phyloP scores from a whole-genome alignment of 257 asterid genomes.

The Nicotiana obtusifolia region DNA sequence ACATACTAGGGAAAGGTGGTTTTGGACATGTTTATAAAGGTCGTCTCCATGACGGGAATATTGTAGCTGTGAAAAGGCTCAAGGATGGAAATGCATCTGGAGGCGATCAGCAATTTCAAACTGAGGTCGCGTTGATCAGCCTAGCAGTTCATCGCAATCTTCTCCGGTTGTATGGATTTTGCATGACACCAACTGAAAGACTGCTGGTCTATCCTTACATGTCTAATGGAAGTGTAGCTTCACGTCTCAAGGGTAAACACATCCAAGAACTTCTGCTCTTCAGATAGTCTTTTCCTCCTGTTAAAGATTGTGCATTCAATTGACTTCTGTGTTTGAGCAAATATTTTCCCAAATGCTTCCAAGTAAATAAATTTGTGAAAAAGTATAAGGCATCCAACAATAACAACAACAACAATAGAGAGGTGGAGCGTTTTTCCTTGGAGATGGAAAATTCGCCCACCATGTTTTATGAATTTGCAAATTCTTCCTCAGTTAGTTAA shows the following conservation, averaged over 20 bases:
- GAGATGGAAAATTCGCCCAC: too few species aligned
- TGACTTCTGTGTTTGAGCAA: background rate
- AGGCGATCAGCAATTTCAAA: conserved; percentile 86
- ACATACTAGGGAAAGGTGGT: conserved; percentile 92
- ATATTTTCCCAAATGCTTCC: background rate
- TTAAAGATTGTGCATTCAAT: background rate
- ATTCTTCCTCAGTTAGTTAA: too few species aligned
- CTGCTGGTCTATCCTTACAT: conserved; percentile 89
- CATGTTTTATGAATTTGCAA: too few species aligned
- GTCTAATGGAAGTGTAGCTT: conserved; percentile 97
- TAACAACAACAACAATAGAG: too few species aligned
- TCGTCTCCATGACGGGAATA: conserved; percentile 58
- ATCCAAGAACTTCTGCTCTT: background rate
- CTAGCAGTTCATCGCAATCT: conserved; percentile 90
- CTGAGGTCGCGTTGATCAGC: conserved; percentile 89
- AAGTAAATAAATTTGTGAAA: background rate
- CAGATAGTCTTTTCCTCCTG: background rate
- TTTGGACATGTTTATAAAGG: conserved; percentile 91
- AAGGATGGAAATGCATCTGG: conserved; percentile 69
- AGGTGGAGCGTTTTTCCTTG: too few species aligned
- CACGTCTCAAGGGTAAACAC: conserved; percentile 67
- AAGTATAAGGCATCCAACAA: background rate
- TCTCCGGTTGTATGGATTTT: conserved; percentile 76
- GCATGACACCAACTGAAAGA: conserved; percentile 64
- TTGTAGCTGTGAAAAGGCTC: conserved; percentile 88